Evolutionary conservation across 352 stramenopile genomes (phyloP).

Genomic region (Pythium guiyangense): DNA sequence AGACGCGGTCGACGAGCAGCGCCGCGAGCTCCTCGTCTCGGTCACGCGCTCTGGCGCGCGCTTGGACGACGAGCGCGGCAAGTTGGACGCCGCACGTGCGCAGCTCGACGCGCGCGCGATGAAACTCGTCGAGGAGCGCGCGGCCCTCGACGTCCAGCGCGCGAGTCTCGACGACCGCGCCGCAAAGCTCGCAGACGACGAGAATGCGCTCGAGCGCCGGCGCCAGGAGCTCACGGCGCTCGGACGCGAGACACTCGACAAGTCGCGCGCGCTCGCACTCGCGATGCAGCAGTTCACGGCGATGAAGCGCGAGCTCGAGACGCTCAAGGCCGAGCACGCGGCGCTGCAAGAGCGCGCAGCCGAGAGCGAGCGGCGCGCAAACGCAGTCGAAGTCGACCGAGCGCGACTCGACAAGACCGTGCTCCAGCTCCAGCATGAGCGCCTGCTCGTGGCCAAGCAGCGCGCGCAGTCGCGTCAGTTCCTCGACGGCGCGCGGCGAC

Average conservation of each 20-base stretch:
- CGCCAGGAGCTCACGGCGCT: slow-evolving; percentile 52
- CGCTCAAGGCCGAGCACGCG: slow-evolving; percentile 33
- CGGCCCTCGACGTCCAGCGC: slow-evolving; percentile 39
- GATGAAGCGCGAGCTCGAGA: slow-evolving; percentile 33
- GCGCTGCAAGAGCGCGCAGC: slow-evolving; percentile 26
- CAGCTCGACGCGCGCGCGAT: slow-evolving; percentile 53
- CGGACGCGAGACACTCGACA: slow-evolving; percentile 62
- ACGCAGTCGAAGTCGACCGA: slow-evolving; percentile 39
- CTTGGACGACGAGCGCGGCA: slow-evolving; percentile 67
- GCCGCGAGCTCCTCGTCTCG: slow-evolving; percentile 52
- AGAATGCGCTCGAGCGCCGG: slow-evolving; percentile 37
- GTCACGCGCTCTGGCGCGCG: slow-evolving; percentile 45
- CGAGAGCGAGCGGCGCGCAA: slow-evolving; percentile 24
- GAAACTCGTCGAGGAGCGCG: slow-evolving; percentile 55
- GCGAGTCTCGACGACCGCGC: slow-evolving; percentile 50
- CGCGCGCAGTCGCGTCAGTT: slow-evolving; percentile 74
- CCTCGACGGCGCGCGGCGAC: slow-evolving; percentile 57
- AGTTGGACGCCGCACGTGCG: slow-evolving; percentile 46
- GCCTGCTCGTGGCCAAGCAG: slow-evolving; percentile 63
- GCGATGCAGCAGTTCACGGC: slow-evolving; percentile 29
- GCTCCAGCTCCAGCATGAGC: slow-evolving; percentile 61
- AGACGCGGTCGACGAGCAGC: slow-evolving; percentile 67
- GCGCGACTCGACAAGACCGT: slow-evolving; percentile 44
- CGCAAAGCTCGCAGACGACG: slow-evolving; percentile 39
- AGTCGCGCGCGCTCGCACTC: slow-evolving; percentile 38